Conservation (phyloP, 495 filamentous ascomycete species). For the Cryomyces minteri region DNA sequence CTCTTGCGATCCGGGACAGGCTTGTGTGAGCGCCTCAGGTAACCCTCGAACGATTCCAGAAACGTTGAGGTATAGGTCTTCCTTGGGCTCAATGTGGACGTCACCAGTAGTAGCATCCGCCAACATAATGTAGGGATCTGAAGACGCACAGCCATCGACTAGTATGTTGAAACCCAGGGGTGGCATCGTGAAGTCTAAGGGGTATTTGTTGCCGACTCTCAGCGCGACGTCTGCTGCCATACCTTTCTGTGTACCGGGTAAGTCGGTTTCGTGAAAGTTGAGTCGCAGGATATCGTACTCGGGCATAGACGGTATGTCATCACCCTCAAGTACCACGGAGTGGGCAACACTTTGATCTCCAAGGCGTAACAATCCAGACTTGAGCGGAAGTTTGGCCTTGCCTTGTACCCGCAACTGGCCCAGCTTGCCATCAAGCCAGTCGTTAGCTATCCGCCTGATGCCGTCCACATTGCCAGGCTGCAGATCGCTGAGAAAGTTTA, state of each 20-base stretch:
- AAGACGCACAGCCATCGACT: slow-evolving; percentile 52
- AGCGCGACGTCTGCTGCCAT: slow-evolving; percentile 66
- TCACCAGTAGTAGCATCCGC: slow-evolving; percentile 53
- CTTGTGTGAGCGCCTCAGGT: slow-evolving; percentile 45
- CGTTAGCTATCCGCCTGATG: slow-evolving; percentile 62
- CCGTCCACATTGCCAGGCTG: slow-evolving; percentile 57
- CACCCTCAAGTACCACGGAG: slow-evolving; percentile 63
- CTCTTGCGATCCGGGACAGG: slow-evolving; percentile 52
- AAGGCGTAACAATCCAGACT: slow-evolving; percentile 58
- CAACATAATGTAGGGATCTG: slow-evolving; percentile 46
- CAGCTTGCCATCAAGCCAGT: slow-evolving; percentile 70
- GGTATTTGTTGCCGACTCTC: slow-evolving; percentile 49
- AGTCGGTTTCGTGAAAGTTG: slow-evolving; percentile 50
- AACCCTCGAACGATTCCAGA: slow-evolving; percentile 49
- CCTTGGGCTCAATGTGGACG: slow-evolving; percentile 43
- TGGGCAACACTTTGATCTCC: slow-evolving; percentile 55
- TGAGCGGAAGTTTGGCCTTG: slow-evolving; percentile 47
- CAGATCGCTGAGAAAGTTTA: slow-evolving; percentile 65
- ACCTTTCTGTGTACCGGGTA: slow-evolving; percentile 29
- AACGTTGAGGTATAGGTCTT: slow-evolving; percentile 46
- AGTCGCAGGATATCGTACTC: slow-evolving; percentile 57
- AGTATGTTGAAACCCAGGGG: slow-evolving; percentile 67
- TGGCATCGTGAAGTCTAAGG: slow-evolving; percentile 54
- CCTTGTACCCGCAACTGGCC: slow-evolving; percentile 47
- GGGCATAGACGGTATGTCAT: slow-evolving; percentile 58